Base-by-base conservation (phyloP, 805 yeast species). In the Candida oleophila region DNA sequence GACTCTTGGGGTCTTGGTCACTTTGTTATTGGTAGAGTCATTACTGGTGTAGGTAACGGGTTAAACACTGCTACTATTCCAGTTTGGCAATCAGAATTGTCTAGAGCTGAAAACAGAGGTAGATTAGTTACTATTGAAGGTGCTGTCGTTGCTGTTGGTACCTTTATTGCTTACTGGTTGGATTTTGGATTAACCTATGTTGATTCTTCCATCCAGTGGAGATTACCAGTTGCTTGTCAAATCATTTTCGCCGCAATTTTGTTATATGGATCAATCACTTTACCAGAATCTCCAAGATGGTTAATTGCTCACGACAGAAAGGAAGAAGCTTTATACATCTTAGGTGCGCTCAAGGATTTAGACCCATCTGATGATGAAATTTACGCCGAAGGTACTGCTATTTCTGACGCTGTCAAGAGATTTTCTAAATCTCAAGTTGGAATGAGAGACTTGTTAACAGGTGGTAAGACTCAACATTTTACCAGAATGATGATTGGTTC, bases 261-360 rank as follows among this genome's bases (percentile, higher is more conserved):
- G 40, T 58, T 78, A 56, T 25, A 63, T 66, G 50, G 71, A 72
- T 57, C 64, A 4, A 47, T 65, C 47, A 64, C 75, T 69, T 59
- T 82, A 54, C 88, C 88, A 35, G 89, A 83, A 60, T 82, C 88
- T 3, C 88, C 89, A 56, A 79, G 89, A 77, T 83, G 86, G 85
- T 71, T 83, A 58, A 71, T 82, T 52, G 69, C 80, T 18, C 70
- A 76, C 47, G 76, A 75, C 49, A 69, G 80, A 59, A 64, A 68
- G 51, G 72, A 67, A 30, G 83, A 80, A 54, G 84, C 85, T 20
- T 62, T 68, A 51, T 59, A 65, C 41, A 58, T 78, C 38, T 60
- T 79, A 53, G 73, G 74, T 43, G 57, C 57, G 28, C 61, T 81
- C 55, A 65, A 76, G 49, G 74, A 64, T 37, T 59, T 66, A 47